Base-by-base conservation (phyloP, 2,329 filamentous ascomycete species). In the Escovopsis sp. region DNA sequence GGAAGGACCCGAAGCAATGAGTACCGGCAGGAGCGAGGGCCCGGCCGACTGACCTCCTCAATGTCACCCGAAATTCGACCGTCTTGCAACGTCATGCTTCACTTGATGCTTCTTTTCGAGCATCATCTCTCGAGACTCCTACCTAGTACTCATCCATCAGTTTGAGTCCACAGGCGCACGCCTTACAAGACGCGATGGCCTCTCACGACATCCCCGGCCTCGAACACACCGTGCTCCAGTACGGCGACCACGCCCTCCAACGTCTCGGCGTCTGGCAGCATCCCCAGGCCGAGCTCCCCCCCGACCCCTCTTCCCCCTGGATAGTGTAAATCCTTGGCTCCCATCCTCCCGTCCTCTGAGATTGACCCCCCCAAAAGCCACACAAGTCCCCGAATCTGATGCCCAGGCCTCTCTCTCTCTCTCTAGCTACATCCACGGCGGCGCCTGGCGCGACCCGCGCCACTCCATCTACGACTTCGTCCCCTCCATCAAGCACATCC, bases 401-500 rank as follows among this genome's bases (percentile, higher is more conserved):
- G 24, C n/a, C 15, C 37, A 27, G 32, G 35, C 32, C 42, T 16
- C 35, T 40, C 35, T 43, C 64, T 66, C 45, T 78, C 42, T 16
- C 35, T 40, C 35, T 43, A 64, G 66, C 45, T 78, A 67, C 56
- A 67, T 80, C 51, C 76, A 80, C 53, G 76, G 76, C 48, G 76
- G 76, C 47, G 75, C 68, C 45, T 80, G 76, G 76, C 66, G 74
- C 44, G 76, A 80, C 55, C 74, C 75, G 35, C 58, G 58, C 41
- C 62, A 68, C 42, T 62, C 62, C 35, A 61, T 67, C 25, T 51
- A 63, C 40, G 64, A 64, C 43, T 72, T 74, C 49, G 46, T 55
- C 24, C 59, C 68, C 4, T 61, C 65, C 39, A 62, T 75, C 39
- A 54, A 60, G 43, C 52, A 57, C 31, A 56, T 75, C 44, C 51